phyloP scores from a whole-genome alignment of 768 basidiomycete genomes.

The Leccinum broughii region DNA sequence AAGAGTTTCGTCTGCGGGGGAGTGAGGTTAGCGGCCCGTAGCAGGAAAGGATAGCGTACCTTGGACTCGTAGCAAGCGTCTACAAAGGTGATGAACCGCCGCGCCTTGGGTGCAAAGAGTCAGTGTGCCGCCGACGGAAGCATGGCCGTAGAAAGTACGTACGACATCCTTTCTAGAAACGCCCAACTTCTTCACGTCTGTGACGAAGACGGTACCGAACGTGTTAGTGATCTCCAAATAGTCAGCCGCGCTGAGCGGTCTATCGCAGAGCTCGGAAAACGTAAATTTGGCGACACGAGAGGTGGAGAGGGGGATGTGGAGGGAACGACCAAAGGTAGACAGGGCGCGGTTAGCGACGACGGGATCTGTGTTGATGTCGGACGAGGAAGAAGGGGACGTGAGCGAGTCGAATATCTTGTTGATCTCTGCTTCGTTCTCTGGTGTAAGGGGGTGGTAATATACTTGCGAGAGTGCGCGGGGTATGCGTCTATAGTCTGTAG shows the following conservation, averaged over 20 bases:
- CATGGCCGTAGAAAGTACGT: conserved; percentile 9
- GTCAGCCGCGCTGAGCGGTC: conserved; percentile 90
- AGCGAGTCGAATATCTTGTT: conserved; percentile 81
- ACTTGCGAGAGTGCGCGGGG: conserved; percentile 92
- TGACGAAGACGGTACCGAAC: conserved; percentile 86
- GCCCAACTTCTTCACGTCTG: conserved; percentile 87
- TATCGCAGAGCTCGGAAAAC: conserved; percentile 85
- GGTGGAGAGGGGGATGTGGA: conserved; percentile 79
- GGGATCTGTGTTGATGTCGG: conserved; percentile 39
- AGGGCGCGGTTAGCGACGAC: conserved; percentile 63
- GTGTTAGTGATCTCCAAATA: conserved; percentile 90
- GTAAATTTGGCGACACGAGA: conserved; percentile 79
- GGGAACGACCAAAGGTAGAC: conserved; percentile 86
- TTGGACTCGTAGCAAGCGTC: conserved; percentile 96
- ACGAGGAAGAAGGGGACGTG: conserved; percentile 48
- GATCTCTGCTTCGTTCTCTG: conserved; percentile 67
- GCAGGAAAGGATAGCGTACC: conserved; percentile 37
- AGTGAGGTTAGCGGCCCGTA: neutral
- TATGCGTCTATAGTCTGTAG: conserved; percentile 87
- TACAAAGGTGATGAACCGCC: conserved; percentile 96
- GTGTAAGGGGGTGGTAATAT: conserved; percentile 81
- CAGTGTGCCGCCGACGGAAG: neutral
- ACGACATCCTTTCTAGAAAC: conserved; percentile 86
- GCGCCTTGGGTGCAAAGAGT: conserved; percentile 50
- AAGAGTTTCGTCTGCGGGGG: conserved; percentile 77